Base-by-base conservation (phyloP, 495 filamentous ascomycete genomes). In the Neurospora pannonica region DNA sequence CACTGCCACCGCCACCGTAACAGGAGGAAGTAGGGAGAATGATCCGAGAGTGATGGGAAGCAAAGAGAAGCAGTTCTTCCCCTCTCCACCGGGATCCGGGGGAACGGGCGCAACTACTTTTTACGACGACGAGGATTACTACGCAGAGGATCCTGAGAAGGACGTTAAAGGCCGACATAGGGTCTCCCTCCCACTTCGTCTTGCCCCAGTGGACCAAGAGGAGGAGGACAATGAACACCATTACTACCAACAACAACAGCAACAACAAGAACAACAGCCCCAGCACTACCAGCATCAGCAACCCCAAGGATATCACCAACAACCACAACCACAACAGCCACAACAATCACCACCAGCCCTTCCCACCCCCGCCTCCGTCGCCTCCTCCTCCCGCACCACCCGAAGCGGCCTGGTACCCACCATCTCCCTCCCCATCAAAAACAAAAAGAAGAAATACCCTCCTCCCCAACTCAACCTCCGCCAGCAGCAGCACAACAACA, bases 401-500 rank as follows among this genome's bases (percentile, higher is more conserved):
- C 73, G 72, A 13, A 70, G 48, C 39, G 48, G 48, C 10, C 39
- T 48, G 7, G 72, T 67, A 15, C 42, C 60, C 21, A 71, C 75
- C 39, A 31, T 71, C 42, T 71, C 75, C 71, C 76, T 48, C 34
- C 34, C 70, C 42, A 13, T 21, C 24, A 36, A 36, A 13, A 19
- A n/a, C 34, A 67, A 67, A 67, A 67, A 67, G 42, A 62, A 71
- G 28, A 70, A 71, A 54, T 71, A 17, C 69, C 48, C 40, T 9
- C 67, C 72, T 70, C 21, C 69, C 42, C 72, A 67, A 24, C 69
- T 73, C 19, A 71, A 71, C 11, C 74, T 71, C 28, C 71, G 75
- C 28, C 70, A n/a, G 13, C 71, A 28, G 11, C 74, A 54, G 13
- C 19, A 62, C 71, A 72, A n/a, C 71, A 34, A 24, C 34, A n/a